Evolutionary conservation across 495 filamentous ascomycete genomes (phyloP).

Genomic region (Penicillium samsonianum): DNA sequence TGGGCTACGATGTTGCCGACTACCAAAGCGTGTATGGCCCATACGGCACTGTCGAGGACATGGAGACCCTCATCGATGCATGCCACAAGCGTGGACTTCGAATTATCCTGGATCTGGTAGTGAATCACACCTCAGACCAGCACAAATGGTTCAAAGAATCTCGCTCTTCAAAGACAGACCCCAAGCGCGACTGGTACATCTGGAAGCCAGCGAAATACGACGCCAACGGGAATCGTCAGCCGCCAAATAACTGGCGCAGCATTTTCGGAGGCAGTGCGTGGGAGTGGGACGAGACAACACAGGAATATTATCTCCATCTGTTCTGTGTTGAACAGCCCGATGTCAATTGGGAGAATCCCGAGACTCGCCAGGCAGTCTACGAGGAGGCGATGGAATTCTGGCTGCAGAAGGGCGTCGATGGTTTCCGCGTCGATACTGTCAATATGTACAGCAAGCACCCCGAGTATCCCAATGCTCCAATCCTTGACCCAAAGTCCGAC

Average conservation of each 20-base stretch:
- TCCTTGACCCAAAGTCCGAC: conserved; percentile 36
- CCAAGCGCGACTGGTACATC: conserved; percentile 63
- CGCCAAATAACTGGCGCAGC: conserved; percentile 61
- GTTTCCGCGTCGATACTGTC: conserved; percentile 59
- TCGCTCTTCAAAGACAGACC: conserved; percentile 41
- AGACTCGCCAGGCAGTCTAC: conserved; percentile 50
- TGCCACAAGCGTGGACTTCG: conserved; percentile 53
- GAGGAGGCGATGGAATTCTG: conserved; percentile 53
- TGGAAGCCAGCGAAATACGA: conserved; percentile 55
- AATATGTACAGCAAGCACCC: conserved; percentile 55
- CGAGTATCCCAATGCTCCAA: conserved; percentile 44
- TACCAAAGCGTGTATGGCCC: conserved; percentile 56
- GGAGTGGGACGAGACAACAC: conserved; percentile 52
- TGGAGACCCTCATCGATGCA: conserved; percentile 52
- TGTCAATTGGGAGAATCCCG: conserved; percentile 57
- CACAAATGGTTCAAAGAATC: conserved; percentile 60
- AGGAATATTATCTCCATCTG: conserved; percentile 57
- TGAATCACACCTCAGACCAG: conserved; percentile 61
- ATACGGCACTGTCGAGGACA: conserved; percentile 58
- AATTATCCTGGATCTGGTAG: conserved; percentile 58
- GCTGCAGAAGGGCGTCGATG: conserved; percentile 53
- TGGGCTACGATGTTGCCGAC: conserved; percentile 60
- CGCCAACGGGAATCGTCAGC: conserved; percentile 49
- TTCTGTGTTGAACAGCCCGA: conserved; percentile 55
- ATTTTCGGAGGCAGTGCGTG: conserved; percentile 57